These are phyloP conservation scores for Chytriomyces hyalinus DNA, from an alignment of 192 early-diverging fungal species.

Conservation along the genomic window DNA sequence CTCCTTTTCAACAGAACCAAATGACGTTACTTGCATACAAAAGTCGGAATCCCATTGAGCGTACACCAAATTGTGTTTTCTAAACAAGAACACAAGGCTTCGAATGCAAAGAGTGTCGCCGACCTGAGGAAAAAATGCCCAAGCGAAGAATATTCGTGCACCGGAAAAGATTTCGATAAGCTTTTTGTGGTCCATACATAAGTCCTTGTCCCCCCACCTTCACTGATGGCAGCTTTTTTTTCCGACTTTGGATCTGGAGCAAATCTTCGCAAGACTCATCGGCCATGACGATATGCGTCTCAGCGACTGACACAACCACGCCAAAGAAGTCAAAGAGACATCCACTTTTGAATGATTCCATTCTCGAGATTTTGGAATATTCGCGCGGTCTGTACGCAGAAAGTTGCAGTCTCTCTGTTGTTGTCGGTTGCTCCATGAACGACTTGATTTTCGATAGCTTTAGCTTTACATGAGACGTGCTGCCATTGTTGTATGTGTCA, in stretches of 20 bases:
- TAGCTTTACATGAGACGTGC: background rate
- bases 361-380: background rate
- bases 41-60: background rate
- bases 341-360: background rate
- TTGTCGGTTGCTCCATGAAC: background rate
- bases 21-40: background rate
- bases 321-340: background rate
- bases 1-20: background rate
- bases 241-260: background rate
- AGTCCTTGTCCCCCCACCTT: background rate
- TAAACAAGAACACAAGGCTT: background rate
- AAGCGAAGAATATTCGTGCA: background rate
- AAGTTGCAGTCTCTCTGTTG: background rate
- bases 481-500: conserved; percentile 21
- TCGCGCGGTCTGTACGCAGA: background rate
- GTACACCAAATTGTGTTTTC: background rate
- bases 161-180: background rate
- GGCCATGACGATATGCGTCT: background rate
- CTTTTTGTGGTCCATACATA: too few relatives aligned
- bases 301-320: background rate
- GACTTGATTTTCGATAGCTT: background rate
- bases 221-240: background rate
- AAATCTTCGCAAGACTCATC: background rate
- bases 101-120: background rate
- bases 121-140: background rate